phyloP scores from a whole-genome alignment of 495 filamentous ascomycete species.

The Trichoderma reesei region DNA sequence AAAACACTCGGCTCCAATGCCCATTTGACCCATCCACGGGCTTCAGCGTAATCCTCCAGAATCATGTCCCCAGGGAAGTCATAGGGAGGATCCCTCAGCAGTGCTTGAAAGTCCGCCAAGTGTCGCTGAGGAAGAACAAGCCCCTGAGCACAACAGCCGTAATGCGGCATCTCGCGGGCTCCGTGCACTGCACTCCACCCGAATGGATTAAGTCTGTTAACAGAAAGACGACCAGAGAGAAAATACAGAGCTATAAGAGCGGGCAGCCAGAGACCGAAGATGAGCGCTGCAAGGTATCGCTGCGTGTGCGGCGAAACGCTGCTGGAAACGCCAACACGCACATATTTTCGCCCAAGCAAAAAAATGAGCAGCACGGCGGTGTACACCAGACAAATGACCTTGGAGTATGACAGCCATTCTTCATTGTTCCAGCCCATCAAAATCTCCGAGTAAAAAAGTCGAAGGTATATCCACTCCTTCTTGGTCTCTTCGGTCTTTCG shows the following conservation, averaged over 20 bases:
- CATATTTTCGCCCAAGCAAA: neutral
- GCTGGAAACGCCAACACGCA: neutral
- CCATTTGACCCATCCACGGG: slow-evolving; percentile 29
- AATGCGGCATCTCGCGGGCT: slow-evolving; percentile 39
- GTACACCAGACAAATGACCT: slow-evolving; percentile 14
- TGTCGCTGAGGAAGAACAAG: slow-evolving; percentile 27
- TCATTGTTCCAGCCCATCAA: slow-evolving; percentile 49
- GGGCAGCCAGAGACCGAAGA: slow-evolving; percentile 21
- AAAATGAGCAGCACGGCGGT: neutral
- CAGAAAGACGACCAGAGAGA: slow-evolving; percentile 28
- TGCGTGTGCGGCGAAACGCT: neutral
- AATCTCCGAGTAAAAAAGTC: slow-evolving; percentile 49
- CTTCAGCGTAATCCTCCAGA: slow-evolving; percentile 37
- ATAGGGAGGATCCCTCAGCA: slow-evolving; percentile 26
- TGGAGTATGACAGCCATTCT: slow-evolving; percentile 33
- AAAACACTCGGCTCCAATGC: slow-evolving; percentile 41
- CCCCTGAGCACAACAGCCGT: slow-evolving; percentile 38
- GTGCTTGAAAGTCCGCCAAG: slow-evolving; percentile 33
- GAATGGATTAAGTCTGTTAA: slow-evolving; percentile 22
- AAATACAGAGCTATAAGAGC: slow-evolving; percentile 27
- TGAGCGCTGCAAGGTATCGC: neutral
- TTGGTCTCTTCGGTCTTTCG: neutral
- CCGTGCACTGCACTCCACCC: slow-evolving; percentile 17
- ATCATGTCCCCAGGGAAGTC: slow-evolving; percentile 34
- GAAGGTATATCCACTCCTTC: slow-evolving; percentile 36